Conservation (phyloP, 2,329 filamentous ascomycete genomes). For the Celoporthe dispersa region DNA sequence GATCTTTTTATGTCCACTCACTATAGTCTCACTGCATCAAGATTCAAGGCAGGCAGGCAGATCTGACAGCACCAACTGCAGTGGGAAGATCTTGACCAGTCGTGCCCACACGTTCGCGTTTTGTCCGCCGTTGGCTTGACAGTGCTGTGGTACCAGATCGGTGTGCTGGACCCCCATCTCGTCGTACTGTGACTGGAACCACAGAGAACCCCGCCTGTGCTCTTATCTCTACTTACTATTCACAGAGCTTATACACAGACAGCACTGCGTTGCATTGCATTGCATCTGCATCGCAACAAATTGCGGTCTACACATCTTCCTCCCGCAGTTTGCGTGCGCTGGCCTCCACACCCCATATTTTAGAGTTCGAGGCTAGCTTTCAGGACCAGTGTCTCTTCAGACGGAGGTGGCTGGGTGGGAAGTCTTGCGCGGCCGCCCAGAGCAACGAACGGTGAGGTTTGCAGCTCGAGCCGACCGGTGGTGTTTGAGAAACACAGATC, state of each 20-base stretch:
- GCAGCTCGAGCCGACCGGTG: background rate
- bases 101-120: background rate
- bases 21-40: conserved; percentile 9
- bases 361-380: background rate
- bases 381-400: background rate
- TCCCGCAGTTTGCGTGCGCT: background rate
- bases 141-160: background rate
- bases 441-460: background rate
- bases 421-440: background rate
- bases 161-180: background rate
- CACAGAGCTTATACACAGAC: background rate
- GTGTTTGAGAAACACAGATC: background rate
- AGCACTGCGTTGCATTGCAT: background rate
- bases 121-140: background rate
- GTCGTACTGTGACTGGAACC: background rate
- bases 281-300: background rate
- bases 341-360: background rate
- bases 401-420: background rate
- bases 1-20: conserved; percentile 10
- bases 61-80: background rate
- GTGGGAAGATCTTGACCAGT: background rate
- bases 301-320: background rate
- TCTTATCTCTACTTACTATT: background rate
- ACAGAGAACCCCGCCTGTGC: background rate
- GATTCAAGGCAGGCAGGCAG: background rate